Evolutionary conservation across 2,329 filamentous ascomycete species (phyloP), one percentile per base, ranked within the genome.

Genomic region (Ceratocystiopsis brevicomis): DNA sequence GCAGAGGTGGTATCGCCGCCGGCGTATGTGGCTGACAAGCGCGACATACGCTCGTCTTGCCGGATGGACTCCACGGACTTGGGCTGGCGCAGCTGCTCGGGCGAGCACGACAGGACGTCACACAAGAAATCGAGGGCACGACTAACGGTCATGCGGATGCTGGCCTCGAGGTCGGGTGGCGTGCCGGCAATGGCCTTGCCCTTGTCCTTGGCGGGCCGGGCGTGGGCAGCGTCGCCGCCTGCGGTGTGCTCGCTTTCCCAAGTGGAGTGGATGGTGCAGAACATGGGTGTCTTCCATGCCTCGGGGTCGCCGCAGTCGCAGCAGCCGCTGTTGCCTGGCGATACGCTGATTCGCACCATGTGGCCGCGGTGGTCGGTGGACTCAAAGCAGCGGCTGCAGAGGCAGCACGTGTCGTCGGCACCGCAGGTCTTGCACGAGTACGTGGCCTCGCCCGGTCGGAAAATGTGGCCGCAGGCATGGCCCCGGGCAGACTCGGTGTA

Each of bases 281-380:
- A 78, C 50, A 96, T 71, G 38, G 87, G 86, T 40, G 76, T 67
- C 56, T 77, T 77, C 88, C 92, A 98, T 12, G 90, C 92, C 60
- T 98, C 92, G 17, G 81, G 76, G 56, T 98, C 90, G 46, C 90
- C 90, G 57, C 90, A 98, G 61, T 98, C 90, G 60, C 90, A 98
- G 63, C 92, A 51, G 40, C 51, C 52, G 39, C 51, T 53, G 44
- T 52, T 53, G 25, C 51, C 52, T 0, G 50, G 49, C 38, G 50
- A 51, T 3, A 53, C 48, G 40, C 47, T 81, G 46, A 98, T 85
- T 54, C 82, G 80, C 44, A 96, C 87, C 64, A 85, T 83, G 60
- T 98, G 90, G 13, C 81, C 87, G 12, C 84, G 80, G 59, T 98
- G 90, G 56, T 98, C 88, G 36, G 88, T 96, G 21, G 86, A 77